Conservation (phyloP, 163 green algal species). For the Chlorella variabilis region DNA sequence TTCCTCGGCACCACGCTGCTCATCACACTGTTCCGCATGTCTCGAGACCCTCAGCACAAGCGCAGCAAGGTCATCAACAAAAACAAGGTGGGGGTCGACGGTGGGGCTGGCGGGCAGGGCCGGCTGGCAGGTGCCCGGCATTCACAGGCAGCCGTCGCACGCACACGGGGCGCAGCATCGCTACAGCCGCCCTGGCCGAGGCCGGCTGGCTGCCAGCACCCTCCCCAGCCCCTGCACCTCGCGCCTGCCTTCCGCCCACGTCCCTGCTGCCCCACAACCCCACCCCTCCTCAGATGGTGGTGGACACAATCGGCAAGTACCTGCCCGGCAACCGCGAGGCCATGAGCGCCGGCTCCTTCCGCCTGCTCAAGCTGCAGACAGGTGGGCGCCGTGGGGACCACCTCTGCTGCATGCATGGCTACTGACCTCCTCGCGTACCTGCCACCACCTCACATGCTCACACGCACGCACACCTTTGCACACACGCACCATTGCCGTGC, state of each 20-base stretch:
- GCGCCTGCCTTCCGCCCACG: background rate
- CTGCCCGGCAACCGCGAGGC: slow-evolving; percentile 66
- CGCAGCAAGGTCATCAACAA: slow-evolving; percentile 67
- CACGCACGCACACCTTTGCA: background rate
- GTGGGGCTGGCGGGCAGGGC: no score
- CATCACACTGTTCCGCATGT: slow-evolving; percentile 14
- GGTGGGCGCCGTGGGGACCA: background rate
- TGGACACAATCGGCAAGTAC: slow-evolving; percentile 74
- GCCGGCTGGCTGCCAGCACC: background rate
- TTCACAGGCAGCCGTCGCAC: no score
- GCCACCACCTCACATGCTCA: no score
- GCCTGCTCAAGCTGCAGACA: slow-evolving; percentile 29
- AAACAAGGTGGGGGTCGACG: slow-evolving; percentile 64
- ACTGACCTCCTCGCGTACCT: no score
- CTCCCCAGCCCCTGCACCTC: background rate
- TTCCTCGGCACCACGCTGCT: slow-evolving; percentile 34
- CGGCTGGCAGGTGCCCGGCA: no score
- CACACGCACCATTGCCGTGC: no score
- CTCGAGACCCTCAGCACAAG: slow-evolving; percentile 1
- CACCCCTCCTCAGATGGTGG: slow-evolving; percentile 58
- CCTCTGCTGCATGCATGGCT: no score
- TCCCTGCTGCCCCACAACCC: no score
- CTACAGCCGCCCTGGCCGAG: no score
- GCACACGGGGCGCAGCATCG: no score
- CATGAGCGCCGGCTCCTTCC: slow-evolving; percentile 51